phyloP scores from a whole-genome alignment of 208 protist species.

The Trypanosoma vivax region DNA sequence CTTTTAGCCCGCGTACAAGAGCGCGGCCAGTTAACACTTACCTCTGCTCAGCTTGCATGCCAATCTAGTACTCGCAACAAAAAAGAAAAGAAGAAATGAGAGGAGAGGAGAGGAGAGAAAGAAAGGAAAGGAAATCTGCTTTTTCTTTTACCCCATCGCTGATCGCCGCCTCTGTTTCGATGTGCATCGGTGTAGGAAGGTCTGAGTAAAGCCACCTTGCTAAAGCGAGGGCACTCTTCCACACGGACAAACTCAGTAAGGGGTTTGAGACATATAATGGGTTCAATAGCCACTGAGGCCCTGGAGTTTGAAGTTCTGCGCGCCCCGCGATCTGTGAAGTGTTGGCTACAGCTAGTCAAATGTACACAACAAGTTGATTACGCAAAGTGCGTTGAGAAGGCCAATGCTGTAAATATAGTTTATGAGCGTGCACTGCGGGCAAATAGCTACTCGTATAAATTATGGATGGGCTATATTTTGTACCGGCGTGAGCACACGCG shows the following conservation, averaged over 20 bases:
- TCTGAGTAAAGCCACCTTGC: no score
- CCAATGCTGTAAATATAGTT: slow-evolving; percentile 56
- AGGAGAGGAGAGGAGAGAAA: no score
- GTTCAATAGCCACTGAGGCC: slow-evolving; percentile 13
- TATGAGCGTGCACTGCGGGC: slow-evolving; percentile 72
- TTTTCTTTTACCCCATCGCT: no score
- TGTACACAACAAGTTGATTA: slow-evolving; percentile 12
- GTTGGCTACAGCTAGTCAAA: slow-evolving; percentile 54
- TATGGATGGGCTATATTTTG: slow-evolving; percentile 66
- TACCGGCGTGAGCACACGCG: slow-evolving; percentile 46
- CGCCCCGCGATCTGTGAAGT: slow-evolving; percentile 36
- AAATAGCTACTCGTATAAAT: slow-evolving; percentile 73
- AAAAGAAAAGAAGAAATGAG: no score
- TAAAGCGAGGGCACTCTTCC: no score
- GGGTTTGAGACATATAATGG: slow-evolving; percentile 18
- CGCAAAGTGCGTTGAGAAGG: slow-evolving; percentile 24
- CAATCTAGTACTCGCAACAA: no score
- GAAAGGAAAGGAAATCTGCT: no score
- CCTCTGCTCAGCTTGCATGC: no score
- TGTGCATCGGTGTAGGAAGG: no score
- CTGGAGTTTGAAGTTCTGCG: slow-evolving; percentile 69
- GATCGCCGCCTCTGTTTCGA: no score
- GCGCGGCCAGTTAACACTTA: no score
- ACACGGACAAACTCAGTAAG: not conserved
- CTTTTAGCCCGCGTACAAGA: no score